These are phyloP conservation scores for Cadophora malorum DNA, from an alignment of 2,329 filamentous ascomycete species.

Conservation along the genomic window DNA sequence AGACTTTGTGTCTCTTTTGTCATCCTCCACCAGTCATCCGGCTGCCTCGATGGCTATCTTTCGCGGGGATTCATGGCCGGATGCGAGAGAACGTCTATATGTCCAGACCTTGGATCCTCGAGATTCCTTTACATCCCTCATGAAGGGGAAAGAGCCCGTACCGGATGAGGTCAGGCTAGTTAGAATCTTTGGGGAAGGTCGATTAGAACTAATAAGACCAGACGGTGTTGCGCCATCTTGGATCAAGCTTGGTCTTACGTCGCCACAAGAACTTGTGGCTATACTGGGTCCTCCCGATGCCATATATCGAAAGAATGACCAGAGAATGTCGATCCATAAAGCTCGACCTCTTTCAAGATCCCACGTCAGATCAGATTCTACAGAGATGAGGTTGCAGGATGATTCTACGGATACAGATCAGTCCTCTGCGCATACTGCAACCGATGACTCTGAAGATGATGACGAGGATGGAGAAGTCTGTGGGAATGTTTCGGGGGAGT, in stretches of 20 bases:
- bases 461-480: constrained; percentile 63
- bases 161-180: constrained; percentile 88
- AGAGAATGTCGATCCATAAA: constrained; percentile 85
- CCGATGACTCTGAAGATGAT: constrained; percentile 71
- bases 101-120: constrained; percentile 75
- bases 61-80: constrained; percentile 87
- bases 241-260: constrained; percentile 83
- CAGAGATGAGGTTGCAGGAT: constrained; percentile 48
- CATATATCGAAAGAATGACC: constrained; percentile 90
- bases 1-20: constrained; percentile 87
- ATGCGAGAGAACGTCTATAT: constrained; percentile 79
- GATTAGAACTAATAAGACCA: constrained; percentile 77
- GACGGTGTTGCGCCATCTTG: constrained; percentile 70
- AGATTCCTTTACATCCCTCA: constrained; percentile 71
- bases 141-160: constrained; percentile 77
- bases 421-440: constrained; percentile 73
- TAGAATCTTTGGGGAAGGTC: constrained; percentile 78
- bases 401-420: constrained; percentile 75
- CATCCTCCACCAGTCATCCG: constrained; percentile 75
- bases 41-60: constrained; percentile 92
- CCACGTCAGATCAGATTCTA: constrained; percentile 52
- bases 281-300: constrained; percentile 93
- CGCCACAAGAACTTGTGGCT: constrained; percentile 87
- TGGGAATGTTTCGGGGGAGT: constrained; percentile 69
- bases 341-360: constrained; percentile 60